Evolutionary conservation across 805 yeast genomes (phyloP), one percentile per base, ranked within the genome.

Genomic region (Candida odintsovae): DNA sequence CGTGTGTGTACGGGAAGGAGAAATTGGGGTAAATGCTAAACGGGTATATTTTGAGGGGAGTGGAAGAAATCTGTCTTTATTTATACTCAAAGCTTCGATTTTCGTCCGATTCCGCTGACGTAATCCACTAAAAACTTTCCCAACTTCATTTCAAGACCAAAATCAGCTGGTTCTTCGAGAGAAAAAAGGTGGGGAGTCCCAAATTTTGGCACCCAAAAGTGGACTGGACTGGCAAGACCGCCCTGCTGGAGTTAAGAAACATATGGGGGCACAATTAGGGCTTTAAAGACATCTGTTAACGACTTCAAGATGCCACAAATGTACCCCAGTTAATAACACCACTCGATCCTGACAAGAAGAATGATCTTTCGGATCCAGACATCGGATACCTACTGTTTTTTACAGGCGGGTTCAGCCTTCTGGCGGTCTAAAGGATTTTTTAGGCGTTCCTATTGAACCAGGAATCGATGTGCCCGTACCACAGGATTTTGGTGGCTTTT

Each of bases 281-380:
- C 31, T 28, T 7, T 28, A 11, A 13, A 28, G 31, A n/a, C 31
- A 13, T 28, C 31, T 12, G 12, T 7, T 28, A 28, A 13, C n/a
- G 4, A 28, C n/a, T 13, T n/a, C n/a, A 15, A 13, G n/a, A 28
- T 28, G 31, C 31, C 31, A 28, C 31, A 28, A 13, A 28, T 13
- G 31, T 28, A 28, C 31, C 31, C 31, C 31, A 28, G 31, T 28
- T 28, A 11, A n/a, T 33, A 33, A 33, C 20, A 31, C 35, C 35
- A 15, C 35, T 31, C 18, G 16, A 31, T 16, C 20, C 13, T 28
- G 31, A 28, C 36, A 18, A 33, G 20, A 33, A 8, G 36, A n/a
- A 33, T 33, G 36, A 43, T 41, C 23, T 22, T 36, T 47, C 50
- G 47, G 47, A 29, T 41, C 50, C 50, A 35, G 26, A 16, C 13